phyloP scores from a whole-genome alignment of 345 rosid species.

The Citrus reticulata region DNA sequence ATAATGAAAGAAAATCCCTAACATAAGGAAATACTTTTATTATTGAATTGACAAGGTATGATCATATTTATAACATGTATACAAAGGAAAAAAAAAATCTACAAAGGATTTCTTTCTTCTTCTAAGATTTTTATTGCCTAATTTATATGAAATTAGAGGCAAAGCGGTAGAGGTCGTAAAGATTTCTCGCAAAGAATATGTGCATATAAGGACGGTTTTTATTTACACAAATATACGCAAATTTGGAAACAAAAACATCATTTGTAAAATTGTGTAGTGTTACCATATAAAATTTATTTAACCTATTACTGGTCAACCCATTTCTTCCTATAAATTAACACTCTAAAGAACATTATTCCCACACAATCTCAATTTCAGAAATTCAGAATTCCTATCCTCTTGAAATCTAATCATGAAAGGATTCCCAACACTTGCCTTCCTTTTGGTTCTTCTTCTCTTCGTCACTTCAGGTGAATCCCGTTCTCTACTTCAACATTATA shows the following conservation, averaged over 20 bases:
- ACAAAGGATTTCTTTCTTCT: too few relatives aligned
- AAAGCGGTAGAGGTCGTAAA: too few relatives aligned
- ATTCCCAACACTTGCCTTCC: background rate
- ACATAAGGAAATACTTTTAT: too few relatives aligned
- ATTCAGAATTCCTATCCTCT: background rate
- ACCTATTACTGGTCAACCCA: background rate
- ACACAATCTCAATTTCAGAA: too few relatives aligned
- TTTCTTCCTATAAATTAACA: background rate
- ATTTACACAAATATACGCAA: background rate
- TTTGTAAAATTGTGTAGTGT: too few relatives aligned
- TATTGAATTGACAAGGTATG: background rate
- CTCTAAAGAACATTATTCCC: background rate
- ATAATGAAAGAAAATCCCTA: too few relatives aligned
- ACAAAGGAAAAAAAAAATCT: too few relatives aligned
- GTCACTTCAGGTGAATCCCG: background rate
- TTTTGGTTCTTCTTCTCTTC: background rate
- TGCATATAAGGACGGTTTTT: background rate
- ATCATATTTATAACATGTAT: background rate
- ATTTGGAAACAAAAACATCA: background rate
- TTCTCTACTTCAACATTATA: background rate
- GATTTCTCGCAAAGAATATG: too few relatives aligned
- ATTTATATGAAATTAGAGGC: too few relatives aligned
- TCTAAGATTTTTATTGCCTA: background rate
- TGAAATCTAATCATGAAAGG: background rate
- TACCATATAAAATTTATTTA: too few relatives aligned